Base-by-base conservation (phyloP, 108 stramenopile genomes). In the Cafeteria roenbergensis region DNA sequence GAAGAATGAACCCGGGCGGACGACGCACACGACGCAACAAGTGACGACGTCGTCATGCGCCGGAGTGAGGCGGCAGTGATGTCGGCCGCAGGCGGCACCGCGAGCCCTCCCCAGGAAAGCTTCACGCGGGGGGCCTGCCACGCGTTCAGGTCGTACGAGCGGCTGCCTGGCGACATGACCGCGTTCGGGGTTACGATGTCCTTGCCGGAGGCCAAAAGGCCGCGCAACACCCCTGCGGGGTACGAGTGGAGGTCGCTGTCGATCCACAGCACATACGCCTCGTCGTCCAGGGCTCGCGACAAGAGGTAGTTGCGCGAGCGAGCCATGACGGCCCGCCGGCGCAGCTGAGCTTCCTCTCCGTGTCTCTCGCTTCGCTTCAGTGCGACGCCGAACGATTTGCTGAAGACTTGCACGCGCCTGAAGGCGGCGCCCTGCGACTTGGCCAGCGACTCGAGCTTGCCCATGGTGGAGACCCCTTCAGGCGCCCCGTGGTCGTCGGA, bases 91-190 rank as follows among this genome's bases (percentile, higher is more conserved):
- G n/a, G n/a, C n/a, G n/a, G n/a, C n/a, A n/a, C n/a, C n/a, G n/a
- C n/a, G n/a, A n/a, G n/a, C n/a, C n/a, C n/a, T n/a, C n/a, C n/a
- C n/a, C n/a, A n/a, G n/a, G n/a, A n/a, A n/a, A n/a, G n/a, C n/a
- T n/a, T n/a, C 38, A 38, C 12, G 9, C 38, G 12, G 9, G 38
- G 38, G 38, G 38, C 38, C 12, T 4, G 8, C 59, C 59, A 61
- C 59, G 59, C 9, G 30, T 61, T 61, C 17, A 61, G 59, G 59
- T 61, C 59, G 37, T 61, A 61, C 24, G 59, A 61, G 22, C 9
- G 22, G 24, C 30, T 2, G 22, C 59, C 59, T 2, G 22, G 59
- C 2, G 22, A 20, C 59, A 61, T 61, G 34, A 61, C 59, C 2
- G 20, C 9, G n/a, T 61, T 61, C 36, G 59, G 59, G 2, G n/a